Percentiles rank a stretch among this genome's conserved stretches.
phyloP scores from a whole-genome alignment of 2,329 filamentous ascomycete genomes.

The Sclerotinia spermophila region DNA sequence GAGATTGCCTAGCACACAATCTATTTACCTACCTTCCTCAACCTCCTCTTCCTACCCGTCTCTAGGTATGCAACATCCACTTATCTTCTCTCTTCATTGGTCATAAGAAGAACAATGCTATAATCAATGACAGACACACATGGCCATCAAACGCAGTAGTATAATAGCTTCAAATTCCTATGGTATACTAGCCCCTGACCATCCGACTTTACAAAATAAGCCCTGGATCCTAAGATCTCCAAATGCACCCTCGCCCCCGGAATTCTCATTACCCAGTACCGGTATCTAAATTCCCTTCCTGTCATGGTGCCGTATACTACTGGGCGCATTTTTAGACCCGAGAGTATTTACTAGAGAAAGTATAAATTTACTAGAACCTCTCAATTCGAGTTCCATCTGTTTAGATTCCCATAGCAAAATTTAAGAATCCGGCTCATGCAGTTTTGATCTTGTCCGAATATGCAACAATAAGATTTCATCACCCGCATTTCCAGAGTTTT shows the following conservation, averaged over 20 bases:
- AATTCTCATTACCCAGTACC: background rate
- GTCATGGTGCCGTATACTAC: too few relatives aligned
- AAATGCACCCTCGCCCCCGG: background rate
- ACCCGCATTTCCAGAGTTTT: too few relatives aligned
- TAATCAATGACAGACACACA: background rate
- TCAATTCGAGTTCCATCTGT: too few relatives aligned
- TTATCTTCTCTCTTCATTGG: background rate
- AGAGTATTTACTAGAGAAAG: too few relatives aligned
- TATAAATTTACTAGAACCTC: too few relatives aligned
- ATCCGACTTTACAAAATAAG: background rate
- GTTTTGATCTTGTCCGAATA: too few relatives aligned
- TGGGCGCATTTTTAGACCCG: too few relatives aligned
- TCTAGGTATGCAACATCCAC: background rate
- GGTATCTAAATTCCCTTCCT: too few relatives aligned
- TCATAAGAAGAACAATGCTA: background rate
- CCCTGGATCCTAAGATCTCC: background rate
- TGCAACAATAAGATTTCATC: too few relatives aligned
- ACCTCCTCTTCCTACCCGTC: background rate
- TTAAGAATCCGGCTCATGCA: too few relatives aligned
- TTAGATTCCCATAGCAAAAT: too few relatives aligned
- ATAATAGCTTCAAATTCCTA: background rate
- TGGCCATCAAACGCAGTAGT: background rate
- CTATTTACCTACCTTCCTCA: background rate
- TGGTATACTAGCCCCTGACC: background rate
- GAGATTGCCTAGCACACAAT: background rate